Percentiles rank a stretch among this genome's conserved stretches.
phyloP scores from a whole-genome alignment of 176 grass and related monocot species.

The Aegilops speltoides region DNA sequence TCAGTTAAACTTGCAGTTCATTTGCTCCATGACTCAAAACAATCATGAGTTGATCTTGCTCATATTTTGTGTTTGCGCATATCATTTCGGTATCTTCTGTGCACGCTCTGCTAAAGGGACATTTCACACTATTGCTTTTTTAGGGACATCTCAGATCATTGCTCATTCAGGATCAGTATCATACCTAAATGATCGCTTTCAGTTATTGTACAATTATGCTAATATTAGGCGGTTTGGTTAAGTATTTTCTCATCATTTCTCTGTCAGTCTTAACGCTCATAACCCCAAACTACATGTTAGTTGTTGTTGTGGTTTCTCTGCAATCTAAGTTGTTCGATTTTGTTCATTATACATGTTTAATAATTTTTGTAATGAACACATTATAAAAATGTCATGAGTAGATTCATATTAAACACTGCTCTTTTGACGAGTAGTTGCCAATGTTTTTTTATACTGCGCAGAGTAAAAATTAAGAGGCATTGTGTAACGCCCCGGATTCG shows the following conservation, averaged over 20 bases:
- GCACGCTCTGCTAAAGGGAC: not conserved
- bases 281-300: not conserved
- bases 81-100: not conserved
- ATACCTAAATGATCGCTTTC: not conserved
- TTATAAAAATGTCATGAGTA: not conserved
- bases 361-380: not conserved
- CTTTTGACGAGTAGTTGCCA: not conserved
- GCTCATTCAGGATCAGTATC: not conserved
- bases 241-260: not conserved
- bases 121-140: not conserved
- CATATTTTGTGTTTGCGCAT: not conserved
- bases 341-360: not conserved
- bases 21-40: not conserved
- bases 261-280: not conserved
- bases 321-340: not conserved
- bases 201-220: not conserved
- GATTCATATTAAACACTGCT: not conserved
- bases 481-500: too few relatives aligned
- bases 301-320: not conserved
- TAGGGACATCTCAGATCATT: not conserved
- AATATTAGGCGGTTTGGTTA: not conserved
- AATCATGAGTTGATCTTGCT: not conserved
- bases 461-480: too few relatives aligned
- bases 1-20: too few relatives aligned
- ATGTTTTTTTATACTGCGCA: not conserved